A percentile compares a stretch with the other conserved stretches of the same genome.
These are phyloP conservation scores for Phalaenopsis equestris DNA, from an alignment of 106 monocot species.

Conservation along the genomic window DNA sequence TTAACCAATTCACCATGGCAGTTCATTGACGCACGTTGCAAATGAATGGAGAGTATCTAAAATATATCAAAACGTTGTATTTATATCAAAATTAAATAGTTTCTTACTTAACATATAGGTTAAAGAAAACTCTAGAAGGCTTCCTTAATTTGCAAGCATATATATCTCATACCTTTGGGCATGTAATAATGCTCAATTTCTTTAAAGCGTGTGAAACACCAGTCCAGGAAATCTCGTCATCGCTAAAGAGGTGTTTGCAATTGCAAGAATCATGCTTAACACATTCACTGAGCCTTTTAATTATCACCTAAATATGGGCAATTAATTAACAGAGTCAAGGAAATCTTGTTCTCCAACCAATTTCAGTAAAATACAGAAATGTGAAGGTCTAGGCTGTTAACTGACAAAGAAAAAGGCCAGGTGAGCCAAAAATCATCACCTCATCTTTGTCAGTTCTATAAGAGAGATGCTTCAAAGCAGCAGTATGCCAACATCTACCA, in stretches of 20 bases:
- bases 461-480: slow-evolving; percentile 55
- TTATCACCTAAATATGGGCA: slow-evolving; percentile 37
- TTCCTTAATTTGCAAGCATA: not conserved
- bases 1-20: slow-evolving; percentile 62
- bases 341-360: not conserved
- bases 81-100: not conserved
- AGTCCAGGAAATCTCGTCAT: slow-evolving; percentile 39
- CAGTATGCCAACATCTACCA: slow-evolving; percentile 62
- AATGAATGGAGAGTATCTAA: slow-evolving; percentile 85
- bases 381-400: not conserved
- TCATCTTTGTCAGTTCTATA: slow-evolving; percentile 40
- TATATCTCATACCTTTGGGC: slow-evolving; percentile 49
- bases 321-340: not conserved
- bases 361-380: not conserved
- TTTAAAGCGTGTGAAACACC: slow-evolving; percentile 54
- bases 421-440: slow-evolving; percentile 30
- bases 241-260: slow-evolving; percentile 47
- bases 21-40: slow-evolving; percentile 71
- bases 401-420: not conserved
- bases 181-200: slow-evolving; percentile 45
- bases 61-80: slow-evolving; percentile 9
- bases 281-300: slow-evolving; percentile 41
- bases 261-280: slow-evolving; percentile 60
- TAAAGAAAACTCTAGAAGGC: not conserved
- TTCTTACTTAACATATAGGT: not conserved